phyloP scores from a whole-genome alignment of 148 eudicot genomes.

The Drosera capensis region DNA sequence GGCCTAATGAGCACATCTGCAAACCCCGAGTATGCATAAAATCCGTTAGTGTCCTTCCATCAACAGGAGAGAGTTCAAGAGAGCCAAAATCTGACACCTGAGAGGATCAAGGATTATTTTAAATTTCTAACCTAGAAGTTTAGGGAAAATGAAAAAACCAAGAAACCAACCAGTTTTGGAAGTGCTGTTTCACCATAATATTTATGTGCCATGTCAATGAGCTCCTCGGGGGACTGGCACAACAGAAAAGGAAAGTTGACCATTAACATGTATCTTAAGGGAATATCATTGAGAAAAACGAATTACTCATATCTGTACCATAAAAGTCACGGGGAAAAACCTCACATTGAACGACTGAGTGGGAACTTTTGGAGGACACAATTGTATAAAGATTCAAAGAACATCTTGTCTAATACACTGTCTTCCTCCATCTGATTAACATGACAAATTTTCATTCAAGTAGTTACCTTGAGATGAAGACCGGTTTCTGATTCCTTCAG shows the following conservation, averaged over 20 bases:
- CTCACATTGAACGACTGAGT: too few species aligned
- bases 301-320: too few species aligned
- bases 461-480: constrained; percentile 84
- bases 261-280: constrained; percentile 1
- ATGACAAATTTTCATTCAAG: too few species aligned
- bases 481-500: constrained; percentile 91
- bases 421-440: too few species aligned
- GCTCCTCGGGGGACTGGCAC: constrained; percentile 71
- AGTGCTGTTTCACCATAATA: constrained; percentile 81
- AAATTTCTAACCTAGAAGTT: background rate
- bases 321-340: too few species aligned
- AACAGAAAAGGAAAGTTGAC: constrained; percentile 6
- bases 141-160: background rate
- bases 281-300: background rate
- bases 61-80: constrained; percentile 92
- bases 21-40: constrained; percentile 96
- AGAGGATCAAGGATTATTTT: constrained; percentile 7
- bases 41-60: constrained; percentile 89
- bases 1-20: constrained; percentile 80
- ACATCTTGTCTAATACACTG: too few species aligned
- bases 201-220: constrained; percentile 77
- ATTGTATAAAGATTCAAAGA: too few species aligned
- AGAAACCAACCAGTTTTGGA: constrained; percentile 71
- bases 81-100: constrained; percentile 98
- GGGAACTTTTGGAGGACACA: too few species aligned